Evolutionary conservation across 2,329 filamentous ascomycete species (phyloP), one percentile per base, ranked within the genome.

Genomic region (Trichophyton rubrum): DNA sequence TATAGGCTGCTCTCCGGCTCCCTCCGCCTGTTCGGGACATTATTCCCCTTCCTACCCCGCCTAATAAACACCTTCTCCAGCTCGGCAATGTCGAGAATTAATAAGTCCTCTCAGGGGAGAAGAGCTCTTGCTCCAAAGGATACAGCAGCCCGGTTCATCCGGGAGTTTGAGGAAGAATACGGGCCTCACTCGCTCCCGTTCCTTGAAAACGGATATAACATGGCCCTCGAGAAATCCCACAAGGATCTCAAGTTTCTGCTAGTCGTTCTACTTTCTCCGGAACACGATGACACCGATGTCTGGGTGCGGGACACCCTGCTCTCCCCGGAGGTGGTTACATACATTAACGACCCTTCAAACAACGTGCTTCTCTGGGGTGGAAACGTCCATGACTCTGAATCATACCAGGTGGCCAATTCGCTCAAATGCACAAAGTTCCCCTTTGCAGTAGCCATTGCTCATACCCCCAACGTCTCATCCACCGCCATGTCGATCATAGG

Each of bases 111-210:
- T 1, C 84, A 79, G 62, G 86, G 87, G 3, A 82, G 92, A 38
- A 82, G 89, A 66, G 83, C 89, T 66, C 77, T 96, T 51, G 87
- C 87, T 69, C 90, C 92, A 1, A 84, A 88, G 61, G 93, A 99
- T 69, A 92, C 90, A 0, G 90, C 92, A 0, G 86, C 88, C 27
- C 81, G 93, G 35, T 95, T 97, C 72, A 88, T 89, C 68, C 84
- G 92, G 7, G 91, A 97, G 67, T 96, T 99, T 66, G 90, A 96
- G 68, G 93, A 99, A 74, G 89, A 95, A 68, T 93, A 96, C 69
- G 90, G 90, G 0, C 75, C 79, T 17, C 69, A 76, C 56, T 62
- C 70, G 3, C 75, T 97, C 3, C 85, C 87, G 0, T 96, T 95
- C 72, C 85, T 87, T 66, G 91, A 96, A 69, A 88, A 87, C 58